Conservation (phyloP, 306 rosid genomes). For the Vigna nakashimae region DNA sequence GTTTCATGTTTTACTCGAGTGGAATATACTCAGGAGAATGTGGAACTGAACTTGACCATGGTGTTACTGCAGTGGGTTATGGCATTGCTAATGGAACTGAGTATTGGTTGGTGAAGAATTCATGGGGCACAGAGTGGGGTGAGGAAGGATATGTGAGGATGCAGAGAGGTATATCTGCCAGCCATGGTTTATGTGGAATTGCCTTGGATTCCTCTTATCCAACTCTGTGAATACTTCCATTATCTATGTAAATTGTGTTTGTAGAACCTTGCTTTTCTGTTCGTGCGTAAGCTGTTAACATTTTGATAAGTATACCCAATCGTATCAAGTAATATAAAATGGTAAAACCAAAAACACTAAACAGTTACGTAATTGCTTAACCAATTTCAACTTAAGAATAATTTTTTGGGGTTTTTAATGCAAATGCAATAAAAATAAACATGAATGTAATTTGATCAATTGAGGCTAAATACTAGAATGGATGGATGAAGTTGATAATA, state of each 20-base stretch:
- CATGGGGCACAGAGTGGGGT: conserved; percentile 51
- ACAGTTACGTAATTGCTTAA: too few relatives aligned
- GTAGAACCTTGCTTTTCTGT: neutral
- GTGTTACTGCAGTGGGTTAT: conserved; percentile 49
- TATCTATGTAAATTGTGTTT: neutral
- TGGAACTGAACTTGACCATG: conserved; percentile 51
- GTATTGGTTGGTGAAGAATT: conserved; percentile 50
- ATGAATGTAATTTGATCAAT: too few relatives aligned
- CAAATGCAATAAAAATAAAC: too few relatives aligned
- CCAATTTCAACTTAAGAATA: too few relatives aligned
- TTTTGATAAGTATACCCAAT: too few relatives aligned
- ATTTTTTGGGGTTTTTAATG: too few relatives aligned
- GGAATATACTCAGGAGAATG: conserved; percentile 44
- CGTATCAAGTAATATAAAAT: too few relatives aligned
- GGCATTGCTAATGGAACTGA: conserved; percentile 45
- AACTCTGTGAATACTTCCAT: neutral
- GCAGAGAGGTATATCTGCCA: conserved; percentile 34
- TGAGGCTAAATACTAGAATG: too few relatives aligned
- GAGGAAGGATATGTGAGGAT: conserved; percentile 50
- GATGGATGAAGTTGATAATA: too few relatives aligned
- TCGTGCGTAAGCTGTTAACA: too few relatives aligned
- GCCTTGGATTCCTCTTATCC: conserved; percentile 51
- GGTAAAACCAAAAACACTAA: too few relatives aligned
- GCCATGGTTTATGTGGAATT: conserved; percentile 49
- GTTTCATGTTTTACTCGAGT: conserved; percentile 34